Percentiles rank a stretch among this genome's conserved stretches.
These are phyloP conservation scores for Fusarium armeniacum DNA, from an alignment of 2,329 filamentous ascomycete genomes.

Conservation along the genomic window DNA sequence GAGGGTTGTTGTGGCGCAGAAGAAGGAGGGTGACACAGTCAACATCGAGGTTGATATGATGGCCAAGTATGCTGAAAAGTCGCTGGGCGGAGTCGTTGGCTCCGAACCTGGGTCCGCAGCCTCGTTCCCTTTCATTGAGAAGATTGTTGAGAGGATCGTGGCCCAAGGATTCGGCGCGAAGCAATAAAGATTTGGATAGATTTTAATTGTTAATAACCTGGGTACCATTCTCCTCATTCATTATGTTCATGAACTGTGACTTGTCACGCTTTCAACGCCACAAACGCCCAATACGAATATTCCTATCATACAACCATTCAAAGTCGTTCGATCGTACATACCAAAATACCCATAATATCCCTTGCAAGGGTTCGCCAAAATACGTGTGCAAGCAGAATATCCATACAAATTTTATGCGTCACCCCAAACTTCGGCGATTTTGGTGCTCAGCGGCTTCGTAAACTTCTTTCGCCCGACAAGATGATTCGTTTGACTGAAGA, in stretches of 20 bases:
- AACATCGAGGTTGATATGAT: slow-evolving; percentile 95
- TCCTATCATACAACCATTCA: background rate
- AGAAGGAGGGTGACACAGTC: slow-evolving; percentile 83
- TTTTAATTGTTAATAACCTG: slow-evolving; percentile 32
- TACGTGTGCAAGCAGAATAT: background rate
- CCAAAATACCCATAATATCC: background rate
- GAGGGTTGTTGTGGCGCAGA: slow-evolving; percentile 84
- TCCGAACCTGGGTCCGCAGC: slow-evolving; percentile 63
- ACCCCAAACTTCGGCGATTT: slow-evolving; percentile 81
- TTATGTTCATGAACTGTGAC: background rate
- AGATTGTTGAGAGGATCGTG: slow-evolving; percentile 80
- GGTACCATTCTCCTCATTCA: slow-evolving; percentile 45
- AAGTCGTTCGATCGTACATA: background rate
- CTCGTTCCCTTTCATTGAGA: slow-evolving; percentile 73
- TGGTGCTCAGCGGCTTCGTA: slow-evolving; percentile 73
- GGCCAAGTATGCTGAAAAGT: slow-evolving; percentile 91
- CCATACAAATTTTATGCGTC: slow-evolving; percentile 53
- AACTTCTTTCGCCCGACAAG: slow-evolving; percentile 79
- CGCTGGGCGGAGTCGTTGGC: slow-evolving; percentile 78
- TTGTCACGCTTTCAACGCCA: background rate
- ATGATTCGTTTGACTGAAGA: slow-evolving; percentile 68
- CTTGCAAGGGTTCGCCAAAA: background rate
- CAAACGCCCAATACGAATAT: slow-evolving; percentile 1
- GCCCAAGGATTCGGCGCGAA: slow-evolving; percentile 68
- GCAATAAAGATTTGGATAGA: slow-evolving; percentile 29